Percentiles rank a stretch among this genome's conserved stretches.
Conservation (phyloP, 208 protist genomes). For the Leishmania tropica region DNA sequence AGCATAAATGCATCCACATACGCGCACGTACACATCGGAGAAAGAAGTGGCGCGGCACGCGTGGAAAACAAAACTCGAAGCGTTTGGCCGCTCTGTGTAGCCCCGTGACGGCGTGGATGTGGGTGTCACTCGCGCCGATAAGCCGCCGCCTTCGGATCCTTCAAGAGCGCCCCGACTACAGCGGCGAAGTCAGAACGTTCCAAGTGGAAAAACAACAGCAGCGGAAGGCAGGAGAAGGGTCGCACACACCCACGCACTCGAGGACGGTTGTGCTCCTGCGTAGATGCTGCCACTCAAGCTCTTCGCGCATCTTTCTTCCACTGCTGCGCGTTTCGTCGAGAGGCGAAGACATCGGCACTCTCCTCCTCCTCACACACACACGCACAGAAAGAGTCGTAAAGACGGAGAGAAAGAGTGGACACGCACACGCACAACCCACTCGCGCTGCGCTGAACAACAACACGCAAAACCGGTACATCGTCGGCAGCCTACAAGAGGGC, state of each 20-base stretch:
- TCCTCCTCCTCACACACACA: neutral
- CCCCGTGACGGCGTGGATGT: neutral
- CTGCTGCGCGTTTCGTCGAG: neutral
- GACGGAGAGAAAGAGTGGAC: neutral
- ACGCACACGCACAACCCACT: neutral
- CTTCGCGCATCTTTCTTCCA: neutral
- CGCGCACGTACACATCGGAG: neutral
- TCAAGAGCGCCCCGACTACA: neutral
- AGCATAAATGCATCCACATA: neutral
- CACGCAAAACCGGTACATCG: neutral
- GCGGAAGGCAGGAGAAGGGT: neutral
- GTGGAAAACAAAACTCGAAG: neutral
- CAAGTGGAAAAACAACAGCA: neutral
- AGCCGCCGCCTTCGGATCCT: neutral
- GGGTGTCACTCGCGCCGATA: neutral
- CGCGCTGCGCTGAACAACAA: neutral
- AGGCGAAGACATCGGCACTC: neutral
- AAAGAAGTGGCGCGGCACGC: neutral
- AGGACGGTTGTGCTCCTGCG: neutral
- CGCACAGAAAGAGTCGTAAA: neutral
- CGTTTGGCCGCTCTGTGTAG: neutral
- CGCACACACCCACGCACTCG: neutral
- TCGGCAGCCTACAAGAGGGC: neutral
- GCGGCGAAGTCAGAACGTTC: neutral
- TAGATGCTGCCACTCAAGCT: neutral